Evolutionary conservation across 192 early-diverging fungal species (phyloP).

Genomic region (Fimicolochytrium jonesii): DNA sequence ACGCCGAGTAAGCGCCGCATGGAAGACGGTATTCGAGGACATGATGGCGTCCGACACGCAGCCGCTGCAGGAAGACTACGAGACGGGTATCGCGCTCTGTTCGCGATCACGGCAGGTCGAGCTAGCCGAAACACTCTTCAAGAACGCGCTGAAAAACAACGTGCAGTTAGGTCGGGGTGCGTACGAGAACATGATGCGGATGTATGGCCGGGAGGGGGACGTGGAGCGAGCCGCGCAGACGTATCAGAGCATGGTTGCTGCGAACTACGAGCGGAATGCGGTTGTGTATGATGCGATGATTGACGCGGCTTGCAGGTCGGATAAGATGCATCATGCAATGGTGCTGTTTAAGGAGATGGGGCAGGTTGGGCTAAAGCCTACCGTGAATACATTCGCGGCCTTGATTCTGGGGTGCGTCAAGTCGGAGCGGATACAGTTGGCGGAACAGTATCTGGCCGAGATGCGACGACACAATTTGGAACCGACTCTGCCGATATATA

Average conservation of each 20-base stretch:
- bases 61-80: background rate
- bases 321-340: background rate
- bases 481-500: background rate
- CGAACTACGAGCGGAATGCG: background rate
- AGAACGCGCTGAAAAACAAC: background rate
- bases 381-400: background rate
- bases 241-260: background rate
- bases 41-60: background rate
- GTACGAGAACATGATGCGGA: background rate
- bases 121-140: background rate
- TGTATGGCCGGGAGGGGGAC: background rate
- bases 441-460: background rate
- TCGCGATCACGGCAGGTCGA: background rate
- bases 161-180: background rate
- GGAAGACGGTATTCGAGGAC: background rate
- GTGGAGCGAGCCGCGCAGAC: background rate
- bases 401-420: background rate
- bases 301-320: background rate
- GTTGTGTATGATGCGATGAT: conserved; percentile 11
- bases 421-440: background rate
- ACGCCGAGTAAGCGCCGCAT: background rate
- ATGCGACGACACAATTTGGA: background rate
- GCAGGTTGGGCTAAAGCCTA: conserved; percentile 5
- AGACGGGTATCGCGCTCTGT: background rate
- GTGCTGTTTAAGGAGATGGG: conserved; percentile 1